phyloP scores from a whole-genome alignment of 73 alveolate species.

The Paramecium sexaurelia region DNA sequence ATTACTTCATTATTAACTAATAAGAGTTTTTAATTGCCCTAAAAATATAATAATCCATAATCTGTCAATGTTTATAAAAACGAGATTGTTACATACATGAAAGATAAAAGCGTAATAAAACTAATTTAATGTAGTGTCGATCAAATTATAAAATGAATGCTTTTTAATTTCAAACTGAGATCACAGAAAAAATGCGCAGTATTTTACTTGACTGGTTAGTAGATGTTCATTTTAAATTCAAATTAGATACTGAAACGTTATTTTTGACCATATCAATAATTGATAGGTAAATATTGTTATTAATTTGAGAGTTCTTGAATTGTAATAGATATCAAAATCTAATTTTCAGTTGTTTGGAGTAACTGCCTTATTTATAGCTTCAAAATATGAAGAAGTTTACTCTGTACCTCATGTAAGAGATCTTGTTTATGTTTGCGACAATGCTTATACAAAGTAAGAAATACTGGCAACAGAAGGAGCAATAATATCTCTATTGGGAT shows the following conservation, averaged over 20 bases:
- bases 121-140: neutral
- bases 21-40: neutral
- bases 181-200: constrained; percentile 84
- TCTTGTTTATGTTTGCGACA: constrained; percentile 74
- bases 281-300: constrained; percentile 76
- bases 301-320: constrained; percentile 27
- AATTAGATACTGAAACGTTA: constrained; percentile 77
- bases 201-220: constrained; percentile 86
- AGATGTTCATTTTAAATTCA: constrained; percentile 78
- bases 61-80: constrained; percentile 1
- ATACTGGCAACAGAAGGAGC: constrained; percentile 86
- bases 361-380: constrained; percentile 84
- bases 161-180: constrained; percentile 68
- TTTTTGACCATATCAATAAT: constrained; percentile 77
- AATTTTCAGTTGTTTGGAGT: constrained; percentile 85
- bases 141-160: constrained; percentile 17
- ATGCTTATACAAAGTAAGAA: constrained; percentile 88
- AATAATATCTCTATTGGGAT: constrained; percentile 75
- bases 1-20: neutral
- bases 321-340: constrained; percentile 46
- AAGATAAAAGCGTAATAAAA: neutral
- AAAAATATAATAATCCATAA: neutral
- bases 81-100: neutral
- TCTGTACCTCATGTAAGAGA: constrained; percentile 72
- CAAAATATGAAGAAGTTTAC: constrained; percentile 88